Conservation (phyloP, 352 stramenopile species). For the Discostella stelligera region DNA sequence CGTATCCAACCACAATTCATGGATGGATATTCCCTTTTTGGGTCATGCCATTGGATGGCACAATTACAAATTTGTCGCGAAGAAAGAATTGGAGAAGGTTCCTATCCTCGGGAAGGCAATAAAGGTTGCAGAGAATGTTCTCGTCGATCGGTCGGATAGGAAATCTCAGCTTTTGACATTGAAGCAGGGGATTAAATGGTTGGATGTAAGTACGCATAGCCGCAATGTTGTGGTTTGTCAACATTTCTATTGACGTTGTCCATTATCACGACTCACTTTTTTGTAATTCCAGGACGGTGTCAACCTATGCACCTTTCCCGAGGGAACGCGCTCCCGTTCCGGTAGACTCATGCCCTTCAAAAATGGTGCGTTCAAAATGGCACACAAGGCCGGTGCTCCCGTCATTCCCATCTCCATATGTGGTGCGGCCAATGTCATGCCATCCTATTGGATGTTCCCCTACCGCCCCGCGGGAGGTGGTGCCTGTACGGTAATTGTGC, state of each 20-base stretch:
- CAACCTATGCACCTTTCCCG: slow-evolving; percentile 79
- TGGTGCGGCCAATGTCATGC: slow-evolving; percentile 67
- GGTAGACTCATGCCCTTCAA: slow-evolving; percentile 79
- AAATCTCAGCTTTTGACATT: slow-evolving; percentile 72
- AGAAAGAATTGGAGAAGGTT: slow-evolving; percentile 78
- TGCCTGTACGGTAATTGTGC: slow-evolving; percentile 66
- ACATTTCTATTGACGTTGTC: not conserved
- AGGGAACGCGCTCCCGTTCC: slow-evolving; percentile 75
- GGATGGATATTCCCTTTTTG: slow-evolving; percentile 83
- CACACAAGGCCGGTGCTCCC: slow-evolving; percentile 71
- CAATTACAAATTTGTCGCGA: slow-evolving; percentile 83
- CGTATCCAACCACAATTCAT: slow-evolving; percentile 82
- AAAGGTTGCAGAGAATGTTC: slow-evolving; percentile 62
- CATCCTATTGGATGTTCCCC: slow-evolving; percentile 76
- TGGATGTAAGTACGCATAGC: slow-evolving; percentile 56
- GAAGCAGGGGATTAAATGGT: slow-evolving; percentile 76
- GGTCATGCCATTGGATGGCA: slow-evolving; percentile 77
- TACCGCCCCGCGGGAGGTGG: slow-evolving; percentile 37
- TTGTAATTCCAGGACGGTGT: slow-evolving; percentile 64
- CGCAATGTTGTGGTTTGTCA: not conserved
- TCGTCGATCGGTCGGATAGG: slow-evolving; percentile 65
- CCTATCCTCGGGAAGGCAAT: slow-evolving; percentile 78
- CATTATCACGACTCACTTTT: slow-evolving; percentile 1
- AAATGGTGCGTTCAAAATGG: slow-evolving; percentile 84
- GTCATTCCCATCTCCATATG: slow-evolving; percentile 81